Evolutionary conservation across 257 asterid species (phyloP).

Genomic region (Cordia subcordata): DNA sequence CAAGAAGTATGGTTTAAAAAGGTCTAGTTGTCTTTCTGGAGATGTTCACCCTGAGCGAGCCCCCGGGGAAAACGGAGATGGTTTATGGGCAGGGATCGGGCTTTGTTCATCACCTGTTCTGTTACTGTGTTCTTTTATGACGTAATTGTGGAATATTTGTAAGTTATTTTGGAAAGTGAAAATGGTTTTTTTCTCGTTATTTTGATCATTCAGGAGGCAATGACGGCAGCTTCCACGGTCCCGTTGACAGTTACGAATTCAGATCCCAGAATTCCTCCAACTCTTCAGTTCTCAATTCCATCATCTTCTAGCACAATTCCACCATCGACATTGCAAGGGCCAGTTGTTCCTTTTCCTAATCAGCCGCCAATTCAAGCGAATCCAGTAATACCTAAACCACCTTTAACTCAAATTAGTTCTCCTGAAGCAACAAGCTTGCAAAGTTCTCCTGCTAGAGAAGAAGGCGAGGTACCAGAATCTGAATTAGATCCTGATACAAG

Average conservation of each 20-base stretch:
- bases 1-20: not conserved
- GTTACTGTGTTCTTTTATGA: not conserved
- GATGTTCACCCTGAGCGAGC: too few species aligned
- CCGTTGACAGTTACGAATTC: conserved; percentile 42
- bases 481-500: conserved; percentile 99
- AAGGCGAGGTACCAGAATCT: conserved; percentile 98
- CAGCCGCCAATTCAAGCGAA: conserved; percentile 66
- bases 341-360: conserved; percentile 45
- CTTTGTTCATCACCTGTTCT: not conserved
- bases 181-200: not conserved
- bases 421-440: conserved; percentile 50
- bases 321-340: conserved; percentile 46
- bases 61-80: too few species aligned
- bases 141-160: not conserved
- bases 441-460: conserved; percentile 94
- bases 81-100: not conserved
- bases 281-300: conserved; percentile 40
- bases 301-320: conserved; percentile 49
- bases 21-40: too few species aligned
- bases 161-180: not conserved
- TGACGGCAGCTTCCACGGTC: conserved; percentile 56
- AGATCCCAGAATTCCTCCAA: conserved; percentile 56
- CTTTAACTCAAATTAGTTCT: conserved; percentile 45
- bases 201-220: conserved; percentile 56
- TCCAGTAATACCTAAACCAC: conserved; percentile 45